These are phyloP conservation scores for Chionographis japonica DNA, from an alignment of 106 monocot species.

Conservation along the genomic window DNA sequence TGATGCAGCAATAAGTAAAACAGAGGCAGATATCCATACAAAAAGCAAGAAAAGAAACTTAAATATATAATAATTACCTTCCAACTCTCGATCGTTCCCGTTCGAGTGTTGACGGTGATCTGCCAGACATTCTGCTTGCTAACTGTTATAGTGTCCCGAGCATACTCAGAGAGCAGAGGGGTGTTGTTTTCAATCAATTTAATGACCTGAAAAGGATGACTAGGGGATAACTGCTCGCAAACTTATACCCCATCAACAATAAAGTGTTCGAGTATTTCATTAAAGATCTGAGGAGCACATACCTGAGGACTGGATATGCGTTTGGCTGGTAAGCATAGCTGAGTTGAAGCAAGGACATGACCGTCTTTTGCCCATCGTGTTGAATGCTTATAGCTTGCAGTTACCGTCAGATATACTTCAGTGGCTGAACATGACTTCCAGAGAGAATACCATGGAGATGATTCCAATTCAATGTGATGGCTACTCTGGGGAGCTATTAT, in stretches of 20 bases:
- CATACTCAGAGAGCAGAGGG: conserved; percentile 24
- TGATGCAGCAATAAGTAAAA: too few species aligned
- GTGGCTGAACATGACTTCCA: conserved; percentile 46
- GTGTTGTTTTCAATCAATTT: conserved; percentile 14
- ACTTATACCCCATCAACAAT: not conserved
- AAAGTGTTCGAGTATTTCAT: not conserved
- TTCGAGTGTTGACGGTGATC: conserved; percentile 46
- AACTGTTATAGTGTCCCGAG: conserved; percentile 39
- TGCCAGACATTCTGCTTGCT: conserved; percentile 44
- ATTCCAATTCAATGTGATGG: conserved; percentile 42
- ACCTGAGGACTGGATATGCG: conserved; percentile 44
- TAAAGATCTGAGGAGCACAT: conserved; percentile 10
- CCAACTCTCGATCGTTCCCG: conserved; percentile 80
- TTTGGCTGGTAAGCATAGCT: conserved; percentile 50
- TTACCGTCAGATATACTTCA: conserved; percentile 76
- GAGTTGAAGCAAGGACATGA: conserved; percentile 82
- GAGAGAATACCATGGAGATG: conserved; percentile 72
- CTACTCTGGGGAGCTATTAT: conserved; percentile 49
- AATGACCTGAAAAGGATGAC: conserved; percentile 44
- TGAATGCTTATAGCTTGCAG: conserved; percentile 29
- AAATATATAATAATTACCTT: conserved; percentile 36
- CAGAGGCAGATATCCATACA: too few species aligned
- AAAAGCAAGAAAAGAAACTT: too few species aligned
- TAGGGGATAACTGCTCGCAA: not conserved
- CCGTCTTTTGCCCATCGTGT: conserved; percentile 78